Conservation (phyloP, 1,284 basidiomycete genomes). For the Heliocybe sulcata region DNA sequence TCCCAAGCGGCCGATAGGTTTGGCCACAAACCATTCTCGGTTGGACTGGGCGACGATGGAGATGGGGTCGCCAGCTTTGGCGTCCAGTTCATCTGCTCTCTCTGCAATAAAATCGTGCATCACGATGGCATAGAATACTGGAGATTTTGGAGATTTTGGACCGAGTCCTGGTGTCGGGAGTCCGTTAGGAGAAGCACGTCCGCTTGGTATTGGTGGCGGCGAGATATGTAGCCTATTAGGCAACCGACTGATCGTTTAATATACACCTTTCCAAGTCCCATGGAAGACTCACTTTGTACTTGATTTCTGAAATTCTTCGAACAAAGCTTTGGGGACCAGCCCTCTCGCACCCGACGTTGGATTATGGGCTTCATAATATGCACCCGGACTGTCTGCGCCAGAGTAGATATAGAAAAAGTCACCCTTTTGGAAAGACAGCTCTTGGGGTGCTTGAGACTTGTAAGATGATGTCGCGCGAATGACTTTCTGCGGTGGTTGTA, state of each 20-base stretch:
- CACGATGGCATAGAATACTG: slow-evolving; percentile 87
- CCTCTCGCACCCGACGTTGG: slow-evolving; percentile 90
- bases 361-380: slow-evolving; percentile 87
- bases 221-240: not conserved
- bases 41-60: slow-evolving; percentile 90
- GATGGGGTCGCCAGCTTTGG: slow-evolving; percentile 89
- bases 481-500: slow-evolving; percentile 90
- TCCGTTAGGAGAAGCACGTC: slow-evolving; percentile 17
- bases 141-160: slow-evolving; percentile 33
- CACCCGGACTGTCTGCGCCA: slow-evolving; percentile 50
- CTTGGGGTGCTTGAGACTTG: slow-evolving; percentile 71
- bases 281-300: slow-evolving; percentile 45
- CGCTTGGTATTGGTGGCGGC: slow-evolving; percentile 36
- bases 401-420: slow-evolving; percentile 97
- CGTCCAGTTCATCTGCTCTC: slow-evolving; percentile 93
- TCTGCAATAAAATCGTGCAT: slow-evolving; percentile 95
- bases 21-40: slow-evolving; percentile 86
- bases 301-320: slow-evolving; percentile 84
- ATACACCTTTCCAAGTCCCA: not conserved
- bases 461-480: slow-evolving; percentile 80
- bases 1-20: slow-evolving; percentile 91
- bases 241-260: not conserved
- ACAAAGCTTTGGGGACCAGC: slow-evolving; percentile 79
- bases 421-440: slow-evolving; percentile 89
- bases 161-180: not conserved